Evolutionary conservation across 2,329 filamentous ascomycete genomes (phyloP), one percentile per base, ranked within the genome.

Genomic region (Periconia sp.): DNA sequence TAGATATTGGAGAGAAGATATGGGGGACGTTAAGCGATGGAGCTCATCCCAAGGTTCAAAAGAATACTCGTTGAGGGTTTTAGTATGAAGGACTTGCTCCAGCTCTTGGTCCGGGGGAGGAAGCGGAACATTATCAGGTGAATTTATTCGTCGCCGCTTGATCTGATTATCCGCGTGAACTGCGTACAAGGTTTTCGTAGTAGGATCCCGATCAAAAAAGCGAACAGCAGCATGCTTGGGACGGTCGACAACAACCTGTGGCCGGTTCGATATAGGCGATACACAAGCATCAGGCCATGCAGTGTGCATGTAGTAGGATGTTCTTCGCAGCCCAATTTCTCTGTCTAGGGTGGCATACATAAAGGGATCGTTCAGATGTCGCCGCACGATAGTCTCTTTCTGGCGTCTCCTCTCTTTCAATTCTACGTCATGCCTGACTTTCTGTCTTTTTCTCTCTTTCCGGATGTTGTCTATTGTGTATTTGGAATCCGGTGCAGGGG

Each of bases 381-480:
- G 55, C 2, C 62, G 55, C 1, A 65, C 48, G 17, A 72, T 58
- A 8, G 67, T 64, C 46, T 72, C 61, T 48, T 58, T 68, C 2
- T 57, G 56, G 8, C 54, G 50, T 44, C 61, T 62, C 9, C 57
- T 48, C 0, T 46, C 45, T 2, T 55, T 59, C 7, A 51, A 53
- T 8, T 44, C 47, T 1, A 52, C 55, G 2, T 49, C 44, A 41
- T 56, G 52, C 10, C 65, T 53, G 1, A 58, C 41, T 1, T 50
- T 57, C 20, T 64, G 62, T 66, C 66, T 68, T 37, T 55, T 61
- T 54, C 57, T 71, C 63, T 59, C 64, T 47, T 65, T 77, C 62
- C 63, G 61, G 9, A 80, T 68, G 45, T 77, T 78, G 11, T 72
- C 64, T 14, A 65, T 60, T 0, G 76, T 72, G 59, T 81, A 78